phyloP scores from a whole-genome alignment of 2,329 filamentous ascomycete genomes.

The Metarhizium sp. region DNA sequence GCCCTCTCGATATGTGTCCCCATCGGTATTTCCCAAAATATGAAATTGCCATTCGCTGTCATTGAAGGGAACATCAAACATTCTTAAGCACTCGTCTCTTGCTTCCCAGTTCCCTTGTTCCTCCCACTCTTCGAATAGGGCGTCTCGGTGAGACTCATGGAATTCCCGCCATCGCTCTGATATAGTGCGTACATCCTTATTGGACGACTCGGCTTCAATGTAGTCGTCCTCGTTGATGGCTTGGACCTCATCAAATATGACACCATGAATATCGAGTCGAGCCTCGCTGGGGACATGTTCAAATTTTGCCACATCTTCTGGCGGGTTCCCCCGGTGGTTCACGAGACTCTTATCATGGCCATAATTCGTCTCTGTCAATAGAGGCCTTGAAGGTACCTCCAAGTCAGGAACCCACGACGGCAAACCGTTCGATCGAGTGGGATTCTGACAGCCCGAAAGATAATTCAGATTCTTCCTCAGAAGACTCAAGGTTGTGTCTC shows the following conservation, averaged over 20 bases:
- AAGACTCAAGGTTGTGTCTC: not conserved
- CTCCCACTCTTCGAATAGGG: too few relatives aligned
- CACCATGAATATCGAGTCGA: too few relatives aligned
- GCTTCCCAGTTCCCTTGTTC: too few relatives aligned
- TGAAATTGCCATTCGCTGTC: not conserved
- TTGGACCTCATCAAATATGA: not conserved
- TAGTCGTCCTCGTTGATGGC: not conserved
- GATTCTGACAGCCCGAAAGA: not conserved
- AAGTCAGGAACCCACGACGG: not conserved
- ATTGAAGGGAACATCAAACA: too few relatives aligned
- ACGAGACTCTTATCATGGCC: not conserved
- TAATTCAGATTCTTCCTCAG: not conserved
- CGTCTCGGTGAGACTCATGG: too few relatives aligned
- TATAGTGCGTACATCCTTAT: not conserved
- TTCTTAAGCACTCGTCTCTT: too few relatives aligned
- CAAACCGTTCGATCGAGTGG: not conserved
- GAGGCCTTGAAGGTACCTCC: not conserved
- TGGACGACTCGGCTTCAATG: not conserved
- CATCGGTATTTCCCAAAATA: not conserved
- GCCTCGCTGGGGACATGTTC: too few relatives aligned
- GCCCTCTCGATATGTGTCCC: not conserved
- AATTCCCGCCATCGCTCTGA: not conserved
- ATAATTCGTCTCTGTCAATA: not conserved
- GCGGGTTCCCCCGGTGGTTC: not conserved
- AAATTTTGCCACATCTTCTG: too few relatives aligned